phyloP scores from a whole-genome alignment of 2,329 filamentous ascomycete species.

The Colletotrichum cuscutae region DNA sequence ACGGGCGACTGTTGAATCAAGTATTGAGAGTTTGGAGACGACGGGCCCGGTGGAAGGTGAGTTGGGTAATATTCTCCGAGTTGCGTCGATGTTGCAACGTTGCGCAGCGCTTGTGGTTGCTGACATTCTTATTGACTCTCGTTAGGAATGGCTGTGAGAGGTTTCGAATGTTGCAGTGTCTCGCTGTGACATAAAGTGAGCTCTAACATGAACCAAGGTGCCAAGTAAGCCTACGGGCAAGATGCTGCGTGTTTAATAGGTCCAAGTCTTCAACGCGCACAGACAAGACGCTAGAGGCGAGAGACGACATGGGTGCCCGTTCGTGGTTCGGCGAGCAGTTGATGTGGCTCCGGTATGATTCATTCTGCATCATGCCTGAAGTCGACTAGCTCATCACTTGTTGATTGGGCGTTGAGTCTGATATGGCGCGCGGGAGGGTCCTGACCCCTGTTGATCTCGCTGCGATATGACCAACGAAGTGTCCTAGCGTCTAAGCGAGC shows the following conservation, averaged over 20 bases:
- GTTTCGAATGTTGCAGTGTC: not conserved
- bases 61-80: constrained; percentile 7
- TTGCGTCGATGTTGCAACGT: not conserved
- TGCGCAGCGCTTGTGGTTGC: no score
- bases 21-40: constrained; percentile 46
- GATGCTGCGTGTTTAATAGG: not conserved
- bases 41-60: not conserved
- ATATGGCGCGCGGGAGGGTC: not conserved
- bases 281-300: not conserved
- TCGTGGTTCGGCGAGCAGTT: not conserved
- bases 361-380: constrained; percentile 12
- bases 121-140: not conserved
- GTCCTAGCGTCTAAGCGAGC: not conserved
- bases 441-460: not conserved
- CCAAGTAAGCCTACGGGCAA: not conserved
- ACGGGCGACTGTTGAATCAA: constrained; percentile 53
- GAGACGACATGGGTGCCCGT: not conserved
- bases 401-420: not conserved
- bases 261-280: not conserved
- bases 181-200: not conserved
- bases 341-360: constrained; percentile 17
- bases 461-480: not conserved
- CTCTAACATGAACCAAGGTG: no score
- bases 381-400: not conserved
- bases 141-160: not conserved